Evolutionary conservation across 805 yeast species (phyloP).

Genomic region (Kluyveromyces siamensis): DNA sequence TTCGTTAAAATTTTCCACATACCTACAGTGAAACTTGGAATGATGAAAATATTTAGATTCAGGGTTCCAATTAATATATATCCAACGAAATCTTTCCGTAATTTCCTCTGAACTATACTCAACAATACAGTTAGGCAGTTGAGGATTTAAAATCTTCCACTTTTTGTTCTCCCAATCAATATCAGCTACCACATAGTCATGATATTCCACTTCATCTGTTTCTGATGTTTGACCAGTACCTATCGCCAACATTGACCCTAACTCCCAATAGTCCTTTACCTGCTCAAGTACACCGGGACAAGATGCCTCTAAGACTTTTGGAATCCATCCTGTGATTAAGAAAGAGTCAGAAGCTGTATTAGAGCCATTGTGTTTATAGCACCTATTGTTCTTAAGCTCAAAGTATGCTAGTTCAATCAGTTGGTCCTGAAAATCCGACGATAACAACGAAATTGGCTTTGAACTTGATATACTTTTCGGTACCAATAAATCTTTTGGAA

Average conservation of each 20-base stretch:
- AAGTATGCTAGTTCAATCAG: conserved; percentile 72
- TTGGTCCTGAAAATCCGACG: conserved; percentile 11
- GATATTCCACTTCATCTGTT: conserved; percentile 9
- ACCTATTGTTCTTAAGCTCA: conserved; percentile 41
- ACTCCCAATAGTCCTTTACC: conserved; percentile 15
- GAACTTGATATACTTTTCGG: conserved; percentile 3
- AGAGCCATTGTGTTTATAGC: conserved; percentile 63
- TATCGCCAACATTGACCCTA: conserved; percentile 39
- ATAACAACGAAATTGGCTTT: conserved; percentile 8
- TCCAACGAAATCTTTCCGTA: conserved; percentile 33
- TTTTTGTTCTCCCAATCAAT: conserved; percentile 22
- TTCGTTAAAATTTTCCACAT: conserved; percentile 11
- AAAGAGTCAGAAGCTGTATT: conserved; percentile 66
- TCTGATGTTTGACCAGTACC: conserved; percentile 49
- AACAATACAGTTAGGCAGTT: conserved; percentile 5
- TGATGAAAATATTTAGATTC: conserved; percentile 15
- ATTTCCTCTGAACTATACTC: conserved; percentile 25
- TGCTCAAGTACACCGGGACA: conserved; percentile 22
- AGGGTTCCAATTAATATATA: conserved; percentile 66
- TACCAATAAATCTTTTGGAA: conserved; percentile 14
- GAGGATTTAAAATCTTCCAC: conserved; percentile 4
- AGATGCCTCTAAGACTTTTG: conserved; percentile 40
- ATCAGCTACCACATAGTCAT: not conserved
- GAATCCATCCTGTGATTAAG: conserved; percentile 62
- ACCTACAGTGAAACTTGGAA: conserved; percentile 23